Conservation (phyloP, 2,329 filamentous ascomycete species). For the Penicillium paneum region DNA sequence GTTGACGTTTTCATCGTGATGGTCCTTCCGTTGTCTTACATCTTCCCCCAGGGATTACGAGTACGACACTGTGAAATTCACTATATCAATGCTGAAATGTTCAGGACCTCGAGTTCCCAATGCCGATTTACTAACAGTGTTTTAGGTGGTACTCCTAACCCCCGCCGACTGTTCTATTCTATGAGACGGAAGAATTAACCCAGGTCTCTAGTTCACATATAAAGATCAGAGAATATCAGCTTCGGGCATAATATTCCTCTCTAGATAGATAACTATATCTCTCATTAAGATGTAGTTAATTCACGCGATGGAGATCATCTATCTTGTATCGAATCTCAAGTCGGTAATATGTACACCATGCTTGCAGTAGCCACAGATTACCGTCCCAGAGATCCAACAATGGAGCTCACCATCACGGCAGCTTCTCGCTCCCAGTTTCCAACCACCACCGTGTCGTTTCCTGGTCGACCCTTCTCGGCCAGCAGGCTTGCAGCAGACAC, state of each 20-base stretch:
- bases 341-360: background rate
- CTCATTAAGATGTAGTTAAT: background rate
- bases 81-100: too few species aligned
- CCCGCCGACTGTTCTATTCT: background rate
- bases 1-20: too few species aligned
- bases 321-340: background rate
- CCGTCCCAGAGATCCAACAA: conserved; percentile 57
- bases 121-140: too few species aligned
- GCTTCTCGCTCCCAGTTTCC: conserved; percentile 82
- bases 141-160: too few species aligned
- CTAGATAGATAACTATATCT: background rate
- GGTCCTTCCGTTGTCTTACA: too few species aligned
- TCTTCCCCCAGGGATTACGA: too few species aligned
- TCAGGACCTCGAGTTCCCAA: too few species aligned
- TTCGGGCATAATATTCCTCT: background rate
- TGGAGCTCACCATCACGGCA: conserved; percentile 87
- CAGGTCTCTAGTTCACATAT: background rate
- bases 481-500: conserved; percentile 56
- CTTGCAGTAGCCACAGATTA: conserved; percentile 3
- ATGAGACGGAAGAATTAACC: background rate
- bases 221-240: background rate
- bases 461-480: conserved; percentile 44
- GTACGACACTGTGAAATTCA: too few species aligned
- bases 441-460: conserved; percentile 46
- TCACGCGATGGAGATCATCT: background rate